phyloP scores from a whole-genome alignment of 2,329 filamentous ascomycete genomes.

The Ascochyta koolunga region DNA sequence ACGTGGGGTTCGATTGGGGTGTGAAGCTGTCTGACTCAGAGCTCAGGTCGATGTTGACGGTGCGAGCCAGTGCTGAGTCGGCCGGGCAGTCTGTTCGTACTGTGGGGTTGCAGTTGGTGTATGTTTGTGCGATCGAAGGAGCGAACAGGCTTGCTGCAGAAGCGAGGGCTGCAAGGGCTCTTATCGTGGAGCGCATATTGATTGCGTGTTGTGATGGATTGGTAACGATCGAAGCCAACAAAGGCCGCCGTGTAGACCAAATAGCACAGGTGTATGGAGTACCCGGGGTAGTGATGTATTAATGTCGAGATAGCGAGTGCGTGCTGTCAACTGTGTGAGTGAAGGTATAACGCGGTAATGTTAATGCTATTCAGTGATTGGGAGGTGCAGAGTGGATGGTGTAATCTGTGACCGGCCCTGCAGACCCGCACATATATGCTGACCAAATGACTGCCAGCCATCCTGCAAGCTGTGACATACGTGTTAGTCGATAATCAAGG shows the following conservation, averaged over 20 bases:
- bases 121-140: conserved; percentile 58
- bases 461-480: conserved; percentile 35
- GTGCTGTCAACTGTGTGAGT: conserved; percentile 12
- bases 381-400: conserved; percentile 27
- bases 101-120: conserved; percentile 62
- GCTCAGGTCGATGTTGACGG: conserved; percentile 84
- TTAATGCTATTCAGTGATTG: background rate
- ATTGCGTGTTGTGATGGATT: conserved; percentile 10
- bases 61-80: conserved; percentile 80
- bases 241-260: conserved; percentile 7
- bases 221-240: conserved; percentile 7
- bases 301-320: conserved; percentile 13
- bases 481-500: conserved; percentile 28
- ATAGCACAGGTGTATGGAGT: conserved; percentile 14
- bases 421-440: conserved; percentile 27
- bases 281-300: conserved; percentile 1
- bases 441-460: conserved; percentile 44
- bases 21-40: conserved; percentile 79
- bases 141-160: conserved; percentile 48
- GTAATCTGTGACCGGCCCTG: conserved; percentile 24
- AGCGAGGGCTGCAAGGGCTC: conserved; percentile 47
- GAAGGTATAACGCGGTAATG: conserved; percentile 1
- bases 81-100: conserved; percentile 67
- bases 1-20: conserved; percentile 71
- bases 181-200: conserved; percentile 43